Percentiles rank a stretch among this genome's conserved stretches.
These are phyloP conservation scores for Cardiospermum halicacabum DNA, from an alignment of 345 rosid species.

Conservation along the genomic window DNA sequence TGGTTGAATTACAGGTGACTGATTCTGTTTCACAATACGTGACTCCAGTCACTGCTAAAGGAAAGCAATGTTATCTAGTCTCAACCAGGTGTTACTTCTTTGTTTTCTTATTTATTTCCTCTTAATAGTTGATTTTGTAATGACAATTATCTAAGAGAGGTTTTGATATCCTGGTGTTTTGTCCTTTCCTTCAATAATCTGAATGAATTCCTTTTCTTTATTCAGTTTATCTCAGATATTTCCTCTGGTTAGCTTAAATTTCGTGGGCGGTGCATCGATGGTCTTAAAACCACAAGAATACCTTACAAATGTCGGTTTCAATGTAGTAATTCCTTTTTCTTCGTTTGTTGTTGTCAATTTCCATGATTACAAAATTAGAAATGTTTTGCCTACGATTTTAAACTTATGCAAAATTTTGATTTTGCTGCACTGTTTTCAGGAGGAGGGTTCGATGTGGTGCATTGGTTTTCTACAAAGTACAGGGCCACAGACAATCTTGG, in stretches of 20 bases:
- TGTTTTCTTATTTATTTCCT: constrained; percentile 8
- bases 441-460: constrained; percentile 84
- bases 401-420: constrained; percentile 7
- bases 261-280: constrained; percentile 87
- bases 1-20: constrained; percentile 46
- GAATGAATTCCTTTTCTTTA: constrained; percentile 8
- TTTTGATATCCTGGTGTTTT: constrained; percentile 3
- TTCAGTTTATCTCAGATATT: constrained; percentile 62
- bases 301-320: constrained; percentile 64
- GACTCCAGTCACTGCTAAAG: constrained; percentile 58
- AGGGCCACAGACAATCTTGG: constrained; percentile 66
- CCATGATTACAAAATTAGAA: constrained; percentile 9
- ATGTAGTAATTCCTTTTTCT: constrained; percentile 36
- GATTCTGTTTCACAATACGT: constrained; percentile 53
- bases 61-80: constrained; percentile 78
- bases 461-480: constrained; percentile 68
- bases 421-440: constrained; percentile 35
- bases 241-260: constrained; percentile 78
- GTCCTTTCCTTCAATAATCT: background rate
- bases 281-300: constrained; percentile 77
- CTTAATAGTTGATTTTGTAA: background rate
- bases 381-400: background rate
- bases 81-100: constrained; percentile 49
- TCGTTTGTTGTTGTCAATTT: constrained; percentile 5
- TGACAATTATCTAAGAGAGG: constrained; percentile 1